Base-by-base conservation (phyloP, 495 filamentous ascomycete genomes). In the Annulohypoxylon bovei region DNA sequence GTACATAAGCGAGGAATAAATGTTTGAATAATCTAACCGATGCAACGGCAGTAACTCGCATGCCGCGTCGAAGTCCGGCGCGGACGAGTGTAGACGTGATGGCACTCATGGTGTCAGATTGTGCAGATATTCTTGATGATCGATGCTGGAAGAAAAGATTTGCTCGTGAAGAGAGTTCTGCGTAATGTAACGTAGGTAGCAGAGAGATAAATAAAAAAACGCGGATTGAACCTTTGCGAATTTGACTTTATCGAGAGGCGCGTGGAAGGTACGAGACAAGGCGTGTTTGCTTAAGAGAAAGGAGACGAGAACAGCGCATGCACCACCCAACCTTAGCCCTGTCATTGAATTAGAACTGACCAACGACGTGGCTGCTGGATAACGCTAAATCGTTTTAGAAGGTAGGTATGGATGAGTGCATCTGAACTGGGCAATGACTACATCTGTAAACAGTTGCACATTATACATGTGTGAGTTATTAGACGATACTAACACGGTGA, bases 111-210 rank as follows among this genome's bases (percentile, higher is more conserved):
- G 7, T 58, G 47, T 55, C 18, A 11, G 40, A 71, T 46, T 44
- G 35, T 23, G 37, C 32, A 74, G 79, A 62, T 74, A 8, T 25
- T 73, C 12, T 32, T 47, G 12, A 49, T 46, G 25, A 44, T 63
- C 49, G 8, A 55, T 68, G n/a, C 32, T 58, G 40, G 39, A 33
- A 77, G 30, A 18, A 20, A n/a, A 16, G 20, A 18, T 42, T 42
- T 8, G 39, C n/a, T 6, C 1, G n/a, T 42, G 39, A 7, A 18
- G 16, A 18, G 6, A 5, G 22, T 4, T 50, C 4, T 50, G 9
- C 25, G 9, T 20, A 8, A 50, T n/a, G 20, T 25, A 27, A 14
- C 22, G 46, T 50, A 20, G 11, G 18, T 39, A 28, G 28, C 14
- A 20, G 3, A 20, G 12, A 20, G n/a, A 32, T 6, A 20, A 28